These are phyloP conservation scores for Collybia mongolica DNA, from an alignment of 768 basidiomycete species.

Conservation along the genomic window DNA sequence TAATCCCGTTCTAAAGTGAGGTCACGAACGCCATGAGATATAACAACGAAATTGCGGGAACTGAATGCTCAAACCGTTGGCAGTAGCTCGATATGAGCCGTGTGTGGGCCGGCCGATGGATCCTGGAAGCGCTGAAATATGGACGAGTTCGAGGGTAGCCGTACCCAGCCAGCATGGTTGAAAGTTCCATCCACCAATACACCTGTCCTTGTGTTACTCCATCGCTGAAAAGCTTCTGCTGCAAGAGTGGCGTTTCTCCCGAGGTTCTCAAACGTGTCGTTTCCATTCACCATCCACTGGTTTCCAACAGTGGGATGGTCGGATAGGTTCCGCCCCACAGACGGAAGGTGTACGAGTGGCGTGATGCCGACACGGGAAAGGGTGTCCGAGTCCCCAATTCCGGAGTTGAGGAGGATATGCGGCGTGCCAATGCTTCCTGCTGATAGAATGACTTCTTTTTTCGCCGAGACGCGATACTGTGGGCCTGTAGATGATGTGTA, in stretches of 20 bases:
- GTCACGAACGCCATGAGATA: constrained; percentile 1
- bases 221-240: constrained; percentile 12
- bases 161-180: constrained; percentile 16
- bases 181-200: constrained; percentile 13
- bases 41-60: background rate
- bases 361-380: constrained; percentile 16
- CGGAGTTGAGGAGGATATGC: constrained; percentile 24
- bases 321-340: constrained; percentile 27
- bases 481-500: too few species aligned
- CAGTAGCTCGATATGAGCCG: constrained; percentile 22
- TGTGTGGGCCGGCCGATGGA: constrained; percentile 21
- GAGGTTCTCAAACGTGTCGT: constrained; percentile 13
- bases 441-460: too few species aligned
- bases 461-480: too few species aligned
- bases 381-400: constrained; percentile 23
- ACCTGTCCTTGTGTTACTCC: constrained; percentile 18
- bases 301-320: constrained; percentile 27
- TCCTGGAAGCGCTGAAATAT: constrained; percentile 11
- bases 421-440: constrained; percentile 25
- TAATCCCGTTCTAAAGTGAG: constrained; percentile 4
- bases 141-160: constrained; percentile 12
- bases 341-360: constrained; percentile 23
- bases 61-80: constrained; percentile 11
- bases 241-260: constrained; percentile 7
- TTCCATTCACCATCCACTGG: constrained; percentile 14